phyloP scores from a whole-genome alignment of 768 basidiomycete genomes.

The Russula olivacea region DNA sequence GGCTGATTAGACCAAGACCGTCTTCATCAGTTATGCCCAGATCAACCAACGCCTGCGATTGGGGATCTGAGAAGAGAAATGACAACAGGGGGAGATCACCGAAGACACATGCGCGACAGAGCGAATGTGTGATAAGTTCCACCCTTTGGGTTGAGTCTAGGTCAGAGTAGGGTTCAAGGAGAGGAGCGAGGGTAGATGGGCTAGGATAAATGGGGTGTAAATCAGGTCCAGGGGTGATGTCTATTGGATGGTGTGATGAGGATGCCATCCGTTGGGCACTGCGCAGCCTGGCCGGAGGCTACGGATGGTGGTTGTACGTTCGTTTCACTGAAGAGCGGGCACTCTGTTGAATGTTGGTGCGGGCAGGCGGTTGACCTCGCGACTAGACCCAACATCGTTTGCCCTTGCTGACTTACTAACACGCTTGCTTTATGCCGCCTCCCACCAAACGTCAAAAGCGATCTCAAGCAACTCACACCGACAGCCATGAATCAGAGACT shows the following conservation, averaged over 20 bases:
- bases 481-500: constrained; percentile 13
- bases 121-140: constrained; percentile 66
- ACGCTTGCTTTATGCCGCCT: constrained; percentile 42
- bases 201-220: constrained; percentile 75
- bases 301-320: not conserved
- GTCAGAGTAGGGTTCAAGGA: constrained; percentile 62
- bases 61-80: constrained; percentile 62
- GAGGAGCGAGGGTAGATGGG: constrained; percentile 50
- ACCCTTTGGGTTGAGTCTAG: constrained; percentile 61
- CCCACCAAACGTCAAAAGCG: constrained; percentile 50
- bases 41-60: constrained; percentile 62
- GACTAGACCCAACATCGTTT: constrained; percentile 7
- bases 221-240: constrained; percentile 72
- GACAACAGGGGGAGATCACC: constrained; percentile 69
- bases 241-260: constrained; percentile 35
- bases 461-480: constrained; percentile 24
- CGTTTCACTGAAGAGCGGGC: not conserved
- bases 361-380: constrained; percentile 14
- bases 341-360: not conserved
- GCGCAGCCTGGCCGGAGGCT: not conserved
- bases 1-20: constrained; percentile 72
- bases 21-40: constrained; percentile 76
- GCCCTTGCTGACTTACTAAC: constrained; percentile 10
- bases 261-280: constrained; percentile 31
- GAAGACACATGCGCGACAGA: constrained; percentile 71